phyloP scores from a whole-genome alignment of 1,284 basidiomycete species.

The Puccinia polysora region DNA sequence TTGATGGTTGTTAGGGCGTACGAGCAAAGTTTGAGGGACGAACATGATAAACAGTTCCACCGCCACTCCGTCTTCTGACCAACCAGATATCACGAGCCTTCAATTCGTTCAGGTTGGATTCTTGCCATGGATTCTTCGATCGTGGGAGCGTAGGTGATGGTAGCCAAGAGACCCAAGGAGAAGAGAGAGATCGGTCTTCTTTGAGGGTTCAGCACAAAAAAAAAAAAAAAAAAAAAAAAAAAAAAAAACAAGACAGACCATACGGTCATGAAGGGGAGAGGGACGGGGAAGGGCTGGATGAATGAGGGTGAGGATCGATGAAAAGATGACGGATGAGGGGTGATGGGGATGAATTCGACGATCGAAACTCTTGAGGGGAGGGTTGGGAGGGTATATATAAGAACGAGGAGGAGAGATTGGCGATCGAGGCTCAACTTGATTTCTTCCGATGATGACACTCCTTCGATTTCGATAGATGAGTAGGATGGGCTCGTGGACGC shows the following conservation, averaged over 20 bases:
- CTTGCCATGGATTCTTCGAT: slow-evolving; percentile 99
- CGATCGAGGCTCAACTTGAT: too few species aligned
- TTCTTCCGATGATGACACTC: slow-evolving; percentile 89
- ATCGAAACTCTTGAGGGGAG: too few species aligned
- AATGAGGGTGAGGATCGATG: neutral
- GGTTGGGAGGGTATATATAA: too few species aligned
- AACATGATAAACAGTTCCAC: slow-evolving; percentile 99
- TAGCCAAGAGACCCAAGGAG: too few species aligned
- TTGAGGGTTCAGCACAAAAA: too few species aligned
- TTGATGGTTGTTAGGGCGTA: too few species aligned
- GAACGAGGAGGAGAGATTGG: too few species aligned
- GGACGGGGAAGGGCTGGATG: neutral
- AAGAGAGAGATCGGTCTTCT: too few species aligned
- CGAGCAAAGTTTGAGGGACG: neutral
- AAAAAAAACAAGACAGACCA: too few species aligned
- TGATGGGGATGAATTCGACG: neutral
- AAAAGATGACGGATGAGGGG: neutral
- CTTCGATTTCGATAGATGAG: slow-evolving; percentile 83
- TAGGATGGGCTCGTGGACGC: slow-evolving; percentile 64
- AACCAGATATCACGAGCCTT: slow-evolving; percentile 64
- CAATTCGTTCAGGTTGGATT: slow-evolving; percentile 70
- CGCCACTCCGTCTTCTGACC: slow-evolving; percentile 81
- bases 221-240: too few species aligned
- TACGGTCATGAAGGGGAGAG: too few species aligned
- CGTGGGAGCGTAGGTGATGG: too few species aligned